Evolutionary conservation across 306 rosid genomes (phyloP).

Genomic region (Acmispon strigosus): DNA sequence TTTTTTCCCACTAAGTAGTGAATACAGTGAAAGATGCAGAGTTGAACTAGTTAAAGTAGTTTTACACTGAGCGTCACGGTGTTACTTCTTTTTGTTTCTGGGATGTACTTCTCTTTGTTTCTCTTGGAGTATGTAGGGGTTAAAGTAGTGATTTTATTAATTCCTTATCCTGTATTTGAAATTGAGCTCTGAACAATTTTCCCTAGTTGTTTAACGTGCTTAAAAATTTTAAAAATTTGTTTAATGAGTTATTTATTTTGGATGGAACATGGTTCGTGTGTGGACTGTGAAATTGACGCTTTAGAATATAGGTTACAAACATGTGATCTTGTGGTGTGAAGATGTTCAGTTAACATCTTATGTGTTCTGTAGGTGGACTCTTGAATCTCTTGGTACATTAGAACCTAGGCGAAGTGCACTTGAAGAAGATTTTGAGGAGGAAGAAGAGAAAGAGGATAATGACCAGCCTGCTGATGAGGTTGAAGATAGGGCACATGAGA

Average conservation of each 20-base stretch:
- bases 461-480: slow-evolving; percentile 63
- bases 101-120: neutral
- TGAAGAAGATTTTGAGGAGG: slow-evolving; percentile 99
- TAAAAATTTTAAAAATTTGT: neutral
- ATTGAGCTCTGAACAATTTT: neutral
- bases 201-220: neutral
- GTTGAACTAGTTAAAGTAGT: neutral
- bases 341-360: neutral
- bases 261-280: neutral
- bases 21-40: neutral
- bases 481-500: slow-evolving; percentile 64
- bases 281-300: neutral
- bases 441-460: slow-evolving; percentile 91
- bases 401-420: slow-evolving; percentile 87
- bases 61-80: neutral
- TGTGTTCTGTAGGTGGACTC: slow-evolving; percentile 62
- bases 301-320: neutral
- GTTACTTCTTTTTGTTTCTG: neutral
- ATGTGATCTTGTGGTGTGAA: neutral
- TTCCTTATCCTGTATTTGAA: neutral
- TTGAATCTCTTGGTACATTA: slow-evolving; percentile 53
- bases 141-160: neutral
- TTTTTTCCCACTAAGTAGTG: neutral
- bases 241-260: neutral
- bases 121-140: neutral